These are phyloP conservation scores for Barnettozyma wickerhamii DNA, from an alignment of 805 yeast species.

Conservation along the genomic window DNA sequence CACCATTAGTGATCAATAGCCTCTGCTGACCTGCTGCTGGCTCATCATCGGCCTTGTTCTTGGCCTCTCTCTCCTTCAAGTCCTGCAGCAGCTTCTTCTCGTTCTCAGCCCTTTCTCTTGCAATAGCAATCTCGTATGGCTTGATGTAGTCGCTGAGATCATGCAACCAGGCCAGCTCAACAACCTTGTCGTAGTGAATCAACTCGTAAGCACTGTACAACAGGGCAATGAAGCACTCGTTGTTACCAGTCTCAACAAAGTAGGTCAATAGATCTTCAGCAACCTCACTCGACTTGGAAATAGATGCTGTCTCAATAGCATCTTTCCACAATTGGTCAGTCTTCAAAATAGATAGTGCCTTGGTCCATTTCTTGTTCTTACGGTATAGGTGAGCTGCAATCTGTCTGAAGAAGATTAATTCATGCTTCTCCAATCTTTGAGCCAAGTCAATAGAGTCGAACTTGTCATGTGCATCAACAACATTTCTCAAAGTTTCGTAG, in stretches of 20 bases:
- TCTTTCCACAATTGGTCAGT: slow-evolving; percentile 93
- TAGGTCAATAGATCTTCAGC: slow-evolving; percentile 86
- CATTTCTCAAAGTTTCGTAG: slow-evolving; percentile 79
- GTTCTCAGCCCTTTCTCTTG: slow-evolving; percentile 71
- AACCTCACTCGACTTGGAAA: slow-evolving; percentile 72
- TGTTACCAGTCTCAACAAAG: slow-evolving; percentile 95
- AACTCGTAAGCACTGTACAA: slow-evolving; percentile 81
- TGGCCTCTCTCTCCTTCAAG: slow-evolving; percentile 64
- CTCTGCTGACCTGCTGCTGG: slow-evolving; percentile 57
- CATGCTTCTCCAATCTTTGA: slow-evolving; percentile 87
- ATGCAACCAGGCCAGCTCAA: slow-evolving; percentile 90
- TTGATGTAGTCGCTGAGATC: slow-evolving; percentile 77
- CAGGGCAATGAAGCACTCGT: slow-evolving; percentile 89
- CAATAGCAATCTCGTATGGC: slow-evolving; percentile 85
- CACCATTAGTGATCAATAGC: slow-evolving; percentile 78
- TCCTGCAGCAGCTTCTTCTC: slow-evolving; percentile 64
- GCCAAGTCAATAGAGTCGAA: slow-evolving; percentile 93
- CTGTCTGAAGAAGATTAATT: slow-evolving; percentile 88
- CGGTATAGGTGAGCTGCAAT: slow-evolving; percentile 92
- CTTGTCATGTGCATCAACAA: slow-evolving; percentile 86
- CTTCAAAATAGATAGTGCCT: slow-evolving; percentile 84
- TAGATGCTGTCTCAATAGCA: slow-evolving; percentile 87
- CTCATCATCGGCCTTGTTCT: slow-evolving; percentile 43
- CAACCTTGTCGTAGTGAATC: slow-evolving; percentile 75
- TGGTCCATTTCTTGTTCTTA: slow-evolving; percentile 89